Percentiles rank a stretch among this genome's conserved stretches.
phyloP scores from a whole-genome alignment of 2,329 filamentous ascomycete genomes.

The Cyphellophora attinorum region DNA sequence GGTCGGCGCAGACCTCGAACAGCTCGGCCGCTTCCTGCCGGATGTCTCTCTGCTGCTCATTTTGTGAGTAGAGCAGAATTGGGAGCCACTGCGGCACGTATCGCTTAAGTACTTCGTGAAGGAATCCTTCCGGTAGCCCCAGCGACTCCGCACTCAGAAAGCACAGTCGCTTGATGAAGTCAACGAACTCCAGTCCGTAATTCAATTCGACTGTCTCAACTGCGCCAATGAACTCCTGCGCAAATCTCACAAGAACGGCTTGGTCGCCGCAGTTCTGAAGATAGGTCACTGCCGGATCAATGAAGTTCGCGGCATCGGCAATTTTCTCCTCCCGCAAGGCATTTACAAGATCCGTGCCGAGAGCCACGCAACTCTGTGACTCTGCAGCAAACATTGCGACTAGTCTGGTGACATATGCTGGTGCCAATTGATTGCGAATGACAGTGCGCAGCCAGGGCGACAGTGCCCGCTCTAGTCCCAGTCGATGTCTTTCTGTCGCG shows the following conservation, averaged over 20 bases:
- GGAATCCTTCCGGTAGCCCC: constrained; percentile 20
- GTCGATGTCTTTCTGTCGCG: no score
- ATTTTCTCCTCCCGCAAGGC: constrained; percentile 43
- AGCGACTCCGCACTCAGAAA: constrained; percentile 24
- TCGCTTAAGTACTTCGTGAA: constrained; percentile 27
- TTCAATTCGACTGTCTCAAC: constrained; percentile 39
- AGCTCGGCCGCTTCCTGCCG: constrained; percentile 35
- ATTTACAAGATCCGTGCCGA: constrained; percentile 10
- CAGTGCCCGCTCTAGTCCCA: no score
- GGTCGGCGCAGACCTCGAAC: no score
- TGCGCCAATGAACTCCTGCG: constrained; percentile 34
- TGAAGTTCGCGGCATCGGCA: constrained; percentile 45
- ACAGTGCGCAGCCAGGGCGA: no score
- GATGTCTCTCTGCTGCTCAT: constrained; percentile 28
- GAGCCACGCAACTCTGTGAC: constrained; percentile 6
- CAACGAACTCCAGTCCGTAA: constrained; percentile 39
- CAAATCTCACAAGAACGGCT: constrained; percentile 27
- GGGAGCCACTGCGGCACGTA: constrained; percentile 42
- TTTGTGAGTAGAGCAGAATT: constrained; percentile 41
- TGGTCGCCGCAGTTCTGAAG: constrained; percentile 31
- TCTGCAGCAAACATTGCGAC: no score
- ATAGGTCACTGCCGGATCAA: constrained; percentile 49
- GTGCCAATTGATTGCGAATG: no score
- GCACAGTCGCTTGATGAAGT: constrained; percentile 45
- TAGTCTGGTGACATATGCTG: no score